Evolutionary conservation across 305 asterid species (phyloP).

Genomic region (Fraxinus albicans): DNA sequence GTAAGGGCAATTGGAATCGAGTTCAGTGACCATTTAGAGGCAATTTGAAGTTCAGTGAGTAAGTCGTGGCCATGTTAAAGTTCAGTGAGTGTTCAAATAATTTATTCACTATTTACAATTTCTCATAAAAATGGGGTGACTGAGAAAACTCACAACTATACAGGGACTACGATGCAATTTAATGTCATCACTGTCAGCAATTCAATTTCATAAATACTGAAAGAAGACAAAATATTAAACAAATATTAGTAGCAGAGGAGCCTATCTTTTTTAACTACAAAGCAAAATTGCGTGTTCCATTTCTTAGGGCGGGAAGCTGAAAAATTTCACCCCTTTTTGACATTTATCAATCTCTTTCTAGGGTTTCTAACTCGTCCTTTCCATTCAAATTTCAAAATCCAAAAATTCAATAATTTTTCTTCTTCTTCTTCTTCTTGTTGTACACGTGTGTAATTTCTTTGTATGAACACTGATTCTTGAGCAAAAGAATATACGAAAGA

Average conservation of each 20-base stretch:
- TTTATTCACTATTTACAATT: too few relatives aligned
- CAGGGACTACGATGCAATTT: not conserved
- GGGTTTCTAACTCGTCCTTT: constrained; percentile 30
- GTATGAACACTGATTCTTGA: constrained; percentile 3
- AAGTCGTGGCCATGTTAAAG: too few relatives aligned
- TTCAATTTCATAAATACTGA: not conserved
- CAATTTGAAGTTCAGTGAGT: too few relatives aligned
- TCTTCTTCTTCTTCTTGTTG: not conserved
- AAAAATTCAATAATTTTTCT: constrained; percentile 18
- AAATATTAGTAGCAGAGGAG: not conserved
- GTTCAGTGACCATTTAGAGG: too few relatives aligned
- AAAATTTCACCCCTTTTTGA: constrained; percentile 19
- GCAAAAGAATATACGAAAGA: not conserved
- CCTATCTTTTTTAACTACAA: not conserved
- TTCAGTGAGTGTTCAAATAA: too few relatives aligned
- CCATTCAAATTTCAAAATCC: constrained; percentile 15
- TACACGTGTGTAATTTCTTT: not conserved
- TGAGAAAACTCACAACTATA: not conserved
- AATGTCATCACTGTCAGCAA: not conserved
- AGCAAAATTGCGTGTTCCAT: constrained; percentile 11
- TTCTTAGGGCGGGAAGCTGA: constrained; percentile 65
- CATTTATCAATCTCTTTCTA: constrained; percentile 13
- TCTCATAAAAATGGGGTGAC: not conserved
- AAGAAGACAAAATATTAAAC: not conserved
- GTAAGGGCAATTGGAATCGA: too few relatives aligned